phyloP scores from a whole-genome alignment of 2,329 filamentous ascomycete genomes.

The Aspergillus piperis region DNA sequence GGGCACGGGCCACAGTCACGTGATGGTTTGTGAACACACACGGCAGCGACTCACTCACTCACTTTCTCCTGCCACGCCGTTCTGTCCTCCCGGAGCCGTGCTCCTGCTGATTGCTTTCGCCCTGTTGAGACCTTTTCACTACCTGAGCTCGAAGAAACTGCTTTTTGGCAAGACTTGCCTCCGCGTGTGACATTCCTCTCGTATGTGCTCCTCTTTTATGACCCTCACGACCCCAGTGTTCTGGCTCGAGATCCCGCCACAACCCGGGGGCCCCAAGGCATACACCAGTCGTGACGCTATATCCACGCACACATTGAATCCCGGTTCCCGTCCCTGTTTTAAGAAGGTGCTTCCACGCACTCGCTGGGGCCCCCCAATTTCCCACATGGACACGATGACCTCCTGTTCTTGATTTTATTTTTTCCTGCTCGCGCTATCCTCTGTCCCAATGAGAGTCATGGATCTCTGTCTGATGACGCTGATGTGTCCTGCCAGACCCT shows the following conservation, averaged over 20 bases:
- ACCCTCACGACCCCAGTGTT: not conserved
- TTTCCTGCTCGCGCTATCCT: not conserved
- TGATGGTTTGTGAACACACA: not conserved
- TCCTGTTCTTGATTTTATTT: not conserved
- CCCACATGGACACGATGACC: slow-evolving; percentile 4
- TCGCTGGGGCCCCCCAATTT: slow-evolving; percentile 22
- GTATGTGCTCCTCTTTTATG: not conserved
- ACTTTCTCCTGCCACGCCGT: not conserved
- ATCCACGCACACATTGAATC: slow-evolving; percentile 39
- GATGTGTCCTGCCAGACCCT: slow-evolving; percentile 23
- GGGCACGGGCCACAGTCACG: not conserved
- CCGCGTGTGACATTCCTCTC: not conserved
- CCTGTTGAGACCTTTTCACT: too few species aligned
- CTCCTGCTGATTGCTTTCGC: not conserved
- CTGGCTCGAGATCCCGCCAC: slow-evolving; percentile 5
- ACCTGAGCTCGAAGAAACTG: not conserved
- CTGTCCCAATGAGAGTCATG: not conserved
- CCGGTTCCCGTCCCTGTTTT: slow-evolving; percentile 21
- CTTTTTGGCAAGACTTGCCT: not conserved
- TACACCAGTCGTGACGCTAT: slow-evolving; percentile 27
- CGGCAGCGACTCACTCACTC: not conserved
- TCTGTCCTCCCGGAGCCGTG: not conserved
- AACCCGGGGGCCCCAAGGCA: slow-evolving; percentile 13
- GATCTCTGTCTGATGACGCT: slow-evolving; percentile 18
- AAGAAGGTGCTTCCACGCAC: slow-evolving; percentile 45